phyloP scores from a whole-genome alignment of 1,284 basidiomycete genomes.

The Trichosporon faecale region DNA sequence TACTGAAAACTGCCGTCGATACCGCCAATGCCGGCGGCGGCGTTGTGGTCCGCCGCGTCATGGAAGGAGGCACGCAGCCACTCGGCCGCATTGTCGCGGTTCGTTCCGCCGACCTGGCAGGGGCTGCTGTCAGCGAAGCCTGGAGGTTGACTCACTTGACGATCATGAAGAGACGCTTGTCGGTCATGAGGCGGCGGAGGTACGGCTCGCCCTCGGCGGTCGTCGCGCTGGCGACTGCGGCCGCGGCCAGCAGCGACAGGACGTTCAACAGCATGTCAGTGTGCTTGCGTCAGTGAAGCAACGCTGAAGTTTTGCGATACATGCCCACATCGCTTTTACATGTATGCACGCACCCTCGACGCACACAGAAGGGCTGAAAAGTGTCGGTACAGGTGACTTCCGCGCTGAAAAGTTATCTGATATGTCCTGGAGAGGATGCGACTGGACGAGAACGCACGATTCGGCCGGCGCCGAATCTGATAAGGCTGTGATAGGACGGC shows the following conservation, averaged over 20 bases:
- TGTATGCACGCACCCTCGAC: background rate
- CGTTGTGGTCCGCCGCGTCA: slow-evolving; percentile 23
- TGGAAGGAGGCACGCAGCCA: slow-evolving; percentile 28
- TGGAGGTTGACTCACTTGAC: background rate
- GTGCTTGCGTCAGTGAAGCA: background rate
- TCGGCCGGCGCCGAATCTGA: background rate
- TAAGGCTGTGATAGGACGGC: background rate
- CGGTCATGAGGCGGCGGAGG: slow-evolving; percentile 21
- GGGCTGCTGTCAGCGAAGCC: slow-evolving; percentile 24
- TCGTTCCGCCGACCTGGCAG: slow-evolving; percentile 32
- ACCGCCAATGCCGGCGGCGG: slow-evolving; percentile 22
- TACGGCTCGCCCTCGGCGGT: background rate
- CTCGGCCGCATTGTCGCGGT: slow-evolving; percentile 22
- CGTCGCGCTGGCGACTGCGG: background rate
- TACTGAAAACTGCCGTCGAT: slow-evolving; percentile 26
- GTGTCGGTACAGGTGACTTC: background rate
- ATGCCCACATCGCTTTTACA: too few relatives aligned
- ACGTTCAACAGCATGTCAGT: background rate
- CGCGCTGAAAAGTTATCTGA: background rate
- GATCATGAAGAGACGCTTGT: slow-evolving; percentile 17
- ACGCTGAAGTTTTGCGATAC: too few relatives aligned
- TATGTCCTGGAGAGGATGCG: background rate
- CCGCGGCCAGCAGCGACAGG: background rate
- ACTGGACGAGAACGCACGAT: background rate
- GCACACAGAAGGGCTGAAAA: background rate